Base-by-base conservation (phyloP, 139 green algal genomes). In the Edaphochlamys debaryana region DNA sequence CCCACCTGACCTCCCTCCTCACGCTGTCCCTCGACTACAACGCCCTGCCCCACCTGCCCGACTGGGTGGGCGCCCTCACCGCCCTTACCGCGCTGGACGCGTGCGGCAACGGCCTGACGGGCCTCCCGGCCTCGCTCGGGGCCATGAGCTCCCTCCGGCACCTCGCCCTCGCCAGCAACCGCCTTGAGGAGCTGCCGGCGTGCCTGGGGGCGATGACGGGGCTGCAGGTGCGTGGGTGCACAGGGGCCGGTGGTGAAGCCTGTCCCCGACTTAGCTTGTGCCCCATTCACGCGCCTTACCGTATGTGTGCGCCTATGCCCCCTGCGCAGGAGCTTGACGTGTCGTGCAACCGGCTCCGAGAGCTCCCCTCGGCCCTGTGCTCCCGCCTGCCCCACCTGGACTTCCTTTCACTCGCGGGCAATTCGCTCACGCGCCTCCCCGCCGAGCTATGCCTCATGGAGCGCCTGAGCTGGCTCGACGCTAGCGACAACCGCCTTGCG, bases 361-460 rank as follows among this genome's bases (percentile, higher is more conserved):
- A 29, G 2, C 81, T 96, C 67, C 93, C 93, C 0, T 25, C 45
- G 11, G 32, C 27, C 7, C 4, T 77, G 22, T 75, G 94, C 29
- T 32, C 40, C 13, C n/a, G 38, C 0, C 66, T 92, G 29, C 64
- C 82, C 8, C 69, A 15, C 25, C 89, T 96, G 42, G 84, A 90
- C 9, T 96, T 93, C 89, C 64, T 96, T 48, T 93, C 88, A 30
- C 82, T 96, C 41, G 90, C 90, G 52, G 84, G 86, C 80, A 96
- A 96, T 71, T 80, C 82, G 2, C 32, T 82, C 52, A 20, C 9
- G 37, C 19, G 34, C 8, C 67, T 87, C 64, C 64, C 64, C 5
- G n/a, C 69, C 0, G 5, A 38, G 23, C 37, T 87, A 11, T 25
- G 3, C 29, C 40, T 27, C 11, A 50, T 87, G 36, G 7, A 30